phyloP scores from a whole-genome alignment of 768 basidiomycete species.

The Collybia nuda region DNA sequence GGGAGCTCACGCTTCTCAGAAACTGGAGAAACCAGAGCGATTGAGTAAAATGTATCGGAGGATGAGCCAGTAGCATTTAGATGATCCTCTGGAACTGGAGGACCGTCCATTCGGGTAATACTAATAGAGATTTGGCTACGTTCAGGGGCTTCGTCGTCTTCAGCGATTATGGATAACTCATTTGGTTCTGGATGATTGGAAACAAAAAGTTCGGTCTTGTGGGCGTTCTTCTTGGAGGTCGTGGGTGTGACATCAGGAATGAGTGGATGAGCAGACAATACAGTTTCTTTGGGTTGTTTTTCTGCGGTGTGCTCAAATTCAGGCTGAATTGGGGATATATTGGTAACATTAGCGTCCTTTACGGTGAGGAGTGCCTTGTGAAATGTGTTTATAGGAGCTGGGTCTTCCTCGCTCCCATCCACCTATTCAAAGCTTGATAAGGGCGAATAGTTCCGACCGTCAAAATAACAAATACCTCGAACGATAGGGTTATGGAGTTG shows the following conservation, averaged over 20 bases:
- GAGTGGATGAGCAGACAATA: not conserved
- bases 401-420: constrained; percentile 35
- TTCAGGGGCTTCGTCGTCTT: constrained; percentile 65
- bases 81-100: not conserved
- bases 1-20: constrained; percentile 3
- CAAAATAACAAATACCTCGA: constrained; percentile 37
- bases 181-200: constrained; percentile 26
- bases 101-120: not conserved
- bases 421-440: constrained; percentile 26
- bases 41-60: constrained; percentile 38
- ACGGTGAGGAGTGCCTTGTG: constrained; percentile 42
- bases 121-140: constrained; percentile 18
- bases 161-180: constrained; percentile 68
- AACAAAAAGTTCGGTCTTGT: constrained; percentile 1
- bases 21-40: constrained; percentile 35
- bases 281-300: not conserved
- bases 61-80: constrained; percentile 23
- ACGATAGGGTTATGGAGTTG: constrained; percentile 31
- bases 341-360: constrained; percentile 14
- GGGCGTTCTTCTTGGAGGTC: not conserved
- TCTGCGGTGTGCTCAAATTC: not conserved
- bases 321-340: not conserved
- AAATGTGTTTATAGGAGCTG: constrained; percentile 42
- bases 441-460: too few species aligned
- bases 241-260: not conserved